Evolutionary conservation across 306 rosid genomes (phyloP).

Genomic region (Vigna trinervia): DNA sequence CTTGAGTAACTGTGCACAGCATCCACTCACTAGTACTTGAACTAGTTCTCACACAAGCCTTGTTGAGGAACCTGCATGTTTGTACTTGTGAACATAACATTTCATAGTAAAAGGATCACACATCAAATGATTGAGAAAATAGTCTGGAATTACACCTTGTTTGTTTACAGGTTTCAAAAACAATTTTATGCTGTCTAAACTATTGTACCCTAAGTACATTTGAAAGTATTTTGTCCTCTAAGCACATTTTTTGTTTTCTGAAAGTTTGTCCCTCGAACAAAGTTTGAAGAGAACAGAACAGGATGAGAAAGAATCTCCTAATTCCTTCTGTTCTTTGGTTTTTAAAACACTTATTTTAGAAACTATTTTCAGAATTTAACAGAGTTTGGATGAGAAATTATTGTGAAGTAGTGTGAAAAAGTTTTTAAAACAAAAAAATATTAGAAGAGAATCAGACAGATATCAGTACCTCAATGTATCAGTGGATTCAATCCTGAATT

Average conservation of each 20-base stretch:
- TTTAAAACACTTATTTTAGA: not conserved
- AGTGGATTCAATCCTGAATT: conserved; percentile 58
- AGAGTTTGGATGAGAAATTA: not conserved
- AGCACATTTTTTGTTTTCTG: not conserved
- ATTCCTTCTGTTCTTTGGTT: not conserved
- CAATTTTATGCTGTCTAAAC: not conserved
- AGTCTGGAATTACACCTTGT: not conserved
- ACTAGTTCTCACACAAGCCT: conserved; percentile 58
- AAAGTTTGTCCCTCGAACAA: not conserved
- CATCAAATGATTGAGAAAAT: not conserved
- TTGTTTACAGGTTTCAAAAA: not conserved
- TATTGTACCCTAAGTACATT: not conserved
- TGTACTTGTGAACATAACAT: not conserved
- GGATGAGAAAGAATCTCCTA: not conserved
- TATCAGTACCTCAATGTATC: conserved; percentile 56
- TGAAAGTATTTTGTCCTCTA: not conserved
- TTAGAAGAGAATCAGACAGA: not conserved
- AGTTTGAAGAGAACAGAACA: not conserved
- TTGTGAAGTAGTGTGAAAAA: not conserved
- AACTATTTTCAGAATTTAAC: not conserved
- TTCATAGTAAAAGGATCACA: not conserved
- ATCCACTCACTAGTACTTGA: conserved; percentile 53
- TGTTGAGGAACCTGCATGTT: conserved; percentile 63
- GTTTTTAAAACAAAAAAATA: not conserved
- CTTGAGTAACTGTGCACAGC: conserved; percentile 71